Conservation (phyloP, 345 rosid species). For the Capsella bursapastoris region DNA sequence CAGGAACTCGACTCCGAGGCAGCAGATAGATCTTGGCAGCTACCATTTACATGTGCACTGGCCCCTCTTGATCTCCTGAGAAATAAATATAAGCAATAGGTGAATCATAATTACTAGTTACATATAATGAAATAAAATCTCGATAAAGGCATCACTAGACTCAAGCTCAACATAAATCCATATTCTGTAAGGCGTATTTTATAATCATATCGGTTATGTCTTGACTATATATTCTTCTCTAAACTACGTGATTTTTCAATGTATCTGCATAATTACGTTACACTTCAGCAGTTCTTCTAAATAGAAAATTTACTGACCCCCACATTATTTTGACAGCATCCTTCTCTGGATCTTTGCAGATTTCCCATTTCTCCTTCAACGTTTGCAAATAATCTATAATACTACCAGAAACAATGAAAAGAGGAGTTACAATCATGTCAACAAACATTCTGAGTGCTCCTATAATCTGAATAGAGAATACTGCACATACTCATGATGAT, state of each 20-base stretch:
- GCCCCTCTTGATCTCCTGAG: slow-evolving; percentile 52
- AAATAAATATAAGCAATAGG: slow-evolving; percentile 20
- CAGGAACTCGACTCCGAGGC: slow-evolving; percentile 83
- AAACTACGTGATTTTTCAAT: background rate
- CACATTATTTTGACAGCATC: slow-evolving; percentile 57
- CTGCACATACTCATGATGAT: slow-evolving; percentile 78
- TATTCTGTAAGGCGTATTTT: slow-evolving; percentile 11
- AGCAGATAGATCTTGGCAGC: slow-evolving; percentile 52
- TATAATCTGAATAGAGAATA: slow-evolving; percentile 25
- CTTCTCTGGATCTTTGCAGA: slow-evolving; percentile 67
- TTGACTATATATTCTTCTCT: slow-evolving; percentile 11
- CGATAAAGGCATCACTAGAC: background rate
- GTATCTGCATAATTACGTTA: slow-evolving; percentile 8
- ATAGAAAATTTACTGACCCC: slow-evolving; percentile 60
- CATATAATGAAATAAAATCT: background rate
- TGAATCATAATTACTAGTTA: slow-evolving; percentile 12
- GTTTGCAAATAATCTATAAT: slow-evolving; percentile 69
- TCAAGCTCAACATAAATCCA: slow-evolving; percentile 15
- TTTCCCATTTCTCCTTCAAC: slow-evolving; percentile 81
- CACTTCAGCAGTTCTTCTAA: slow-evolving; percentile 12
- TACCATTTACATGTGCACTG: slow-evolving; percentile 50
- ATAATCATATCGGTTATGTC: slow-evolving; percentile 8
- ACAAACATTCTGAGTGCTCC: slow-evolving; percentile 13
- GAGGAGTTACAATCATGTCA: slow-evolving; percentile 34
- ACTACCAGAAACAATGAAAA: slow-evolving; percentile 60